Evolutionary conservation across 2,329 filamentous ascomycete genomes (phyloP).

Genomic region (Alternaria metachromatica): DNA sequence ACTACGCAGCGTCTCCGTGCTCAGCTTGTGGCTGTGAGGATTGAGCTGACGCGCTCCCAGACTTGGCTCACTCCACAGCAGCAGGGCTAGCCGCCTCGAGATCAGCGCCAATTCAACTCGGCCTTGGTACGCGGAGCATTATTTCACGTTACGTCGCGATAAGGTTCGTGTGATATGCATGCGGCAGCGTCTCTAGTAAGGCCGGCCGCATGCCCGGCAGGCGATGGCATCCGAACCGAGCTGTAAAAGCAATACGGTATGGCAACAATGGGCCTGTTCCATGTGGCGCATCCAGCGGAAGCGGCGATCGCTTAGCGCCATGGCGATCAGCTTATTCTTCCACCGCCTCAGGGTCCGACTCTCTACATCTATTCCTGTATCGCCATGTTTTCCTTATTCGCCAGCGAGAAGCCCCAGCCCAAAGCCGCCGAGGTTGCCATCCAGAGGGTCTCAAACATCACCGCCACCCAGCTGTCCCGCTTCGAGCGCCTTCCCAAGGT

Average conservation of each 20-base stretch:
- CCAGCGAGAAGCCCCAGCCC: slow-evolving; percentile 20
- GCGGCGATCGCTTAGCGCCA: slow-evolving; percentile 20
- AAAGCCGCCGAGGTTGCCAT: slow-evolving; percentile 13
- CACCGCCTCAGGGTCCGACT: slow-evolving; percentile 21
- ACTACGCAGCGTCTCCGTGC: slow-evolving; percentile 1
- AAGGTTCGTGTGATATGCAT: slow-evolving; percentile 2
- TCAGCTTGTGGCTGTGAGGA: slow-evolving; percentile 19
- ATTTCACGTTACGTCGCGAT: slow-evolving; percentile 4
- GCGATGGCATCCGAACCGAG: neutral
- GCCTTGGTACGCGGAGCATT: slow-evolving; percentile 5
- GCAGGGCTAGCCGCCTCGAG: slow-evolving; percentile 19
- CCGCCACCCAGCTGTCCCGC: slow-evolving; percentile 20
- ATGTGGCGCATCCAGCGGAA: slow-evolving; percentile 9
- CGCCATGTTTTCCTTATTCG: slow-evolving; percentile 24
- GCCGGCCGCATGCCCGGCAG: neutral
- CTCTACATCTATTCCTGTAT: slow-evolving; percentile 26
- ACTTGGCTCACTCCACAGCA: slow-evolving; percentile 20
- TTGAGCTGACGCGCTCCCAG: slow-evolving; percentile 18
- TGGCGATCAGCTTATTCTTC: slow-evolving; percentile 24
- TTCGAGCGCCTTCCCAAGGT: slow-evolving; percentile 24
- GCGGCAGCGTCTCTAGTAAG: slow-evolving; percentile 1
- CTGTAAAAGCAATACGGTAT: neutral
- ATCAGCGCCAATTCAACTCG: slow-evolving; percentile 14
- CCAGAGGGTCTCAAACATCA: slow-evolving; percentile 14
- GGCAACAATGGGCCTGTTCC: neutral